Conservation (phyloP, 164 flowering plant genomes). For the Stephania cephalantha region DNA sequence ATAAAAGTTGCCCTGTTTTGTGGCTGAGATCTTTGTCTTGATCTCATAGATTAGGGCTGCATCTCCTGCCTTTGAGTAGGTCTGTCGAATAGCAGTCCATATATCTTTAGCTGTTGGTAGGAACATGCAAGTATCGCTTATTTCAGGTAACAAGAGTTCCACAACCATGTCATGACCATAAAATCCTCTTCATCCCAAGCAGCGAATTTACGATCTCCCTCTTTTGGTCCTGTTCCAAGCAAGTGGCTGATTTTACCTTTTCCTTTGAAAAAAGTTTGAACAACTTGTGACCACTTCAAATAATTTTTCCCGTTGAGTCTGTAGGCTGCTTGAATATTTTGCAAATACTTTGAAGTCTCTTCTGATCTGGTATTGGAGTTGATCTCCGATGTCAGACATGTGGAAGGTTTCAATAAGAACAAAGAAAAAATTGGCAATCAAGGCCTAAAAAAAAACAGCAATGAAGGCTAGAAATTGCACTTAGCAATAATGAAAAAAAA, state of each 20-base stretch:
- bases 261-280: no score
- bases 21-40: neutral
- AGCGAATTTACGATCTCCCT: slow-evolving; percentile 5
- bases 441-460: no score
- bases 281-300: slow-evolving; percentile 8
- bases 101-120: neutral
- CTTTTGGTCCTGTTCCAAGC: neutral
- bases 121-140: neutral
- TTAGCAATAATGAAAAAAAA: no score
- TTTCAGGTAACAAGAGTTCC: neutral
- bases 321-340: slow-evolving; percentile 1
- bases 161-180: slow-evolving; percentile 1
- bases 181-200: slow-evolving; percentile 10
- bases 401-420: no score
- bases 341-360: neutral
- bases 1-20: neutral
- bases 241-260: neutral
- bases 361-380: no score
- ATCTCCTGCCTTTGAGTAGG: slow-evolving; percentile 6
- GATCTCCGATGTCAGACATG: no score
- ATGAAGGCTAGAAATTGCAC: no score
- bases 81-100: neutral
- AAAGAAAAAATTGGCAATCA: no score
- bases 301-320: slow-evolving; percentile 6
- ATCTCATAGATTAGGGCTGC: neutral